Evolutionary conservation across 257 asterid genomes (phyloP).

Genomic region (Petrea volubilis): DNA sequence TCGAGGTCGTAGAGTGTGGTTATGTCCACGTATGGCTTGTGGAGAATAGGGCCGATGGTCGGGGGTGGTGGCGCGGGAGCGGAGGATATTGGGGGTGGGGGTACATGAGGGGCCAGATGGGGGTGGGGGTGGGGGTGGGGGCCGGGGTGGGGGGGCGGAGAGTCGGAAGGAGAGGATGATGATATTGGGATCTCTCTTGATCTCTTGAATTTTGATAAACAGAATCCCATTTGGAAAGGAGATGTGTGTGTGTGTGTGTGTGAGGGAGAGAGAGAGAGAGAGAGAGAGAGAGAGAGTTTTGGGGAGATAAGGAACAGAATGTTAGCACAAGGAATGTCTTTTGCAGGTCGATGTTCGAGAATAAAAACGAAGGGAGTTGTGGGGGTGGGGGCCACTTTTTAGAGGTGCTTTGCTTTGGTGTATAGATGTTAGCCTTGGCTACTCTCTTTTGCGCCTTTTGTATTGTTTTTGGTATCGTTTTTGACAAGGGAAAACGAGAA

Average conservation of each 20-base stretch:
- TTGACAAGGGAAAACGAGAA: constrained; percentile 8
- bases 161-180: constrained; percentile 42
- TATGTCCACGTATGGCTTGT: constrained; percentile 47
- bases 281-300: neutral
- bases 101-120: constrained; percentile 14
- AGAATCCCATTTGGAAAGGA: constrained; percentile 46
- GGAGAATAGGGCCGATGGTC: constrained; percentile 36
- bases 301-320: neutral
- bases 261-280: neutral
- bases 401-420: constrained; percentile 74
- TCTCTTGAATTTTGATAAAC: constrained; percentile 50
- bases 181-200: constrained; percentile 56
- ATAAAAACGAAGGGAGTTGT: neutral
- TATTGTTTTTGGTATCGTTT: constrained; percentile 1
- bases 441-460: constrained; percentile 17
- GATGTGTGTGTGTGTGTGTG: neutral
- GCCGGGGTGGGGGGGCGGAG: constrained; percentile 33
- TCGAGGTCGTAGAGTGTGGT: constrained; percentile 38
- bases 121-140: constrained; percentile 24
- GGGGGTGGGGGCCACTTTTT: constrained; percentile 31
- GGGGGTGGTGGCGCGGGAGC: constrained; percentile 12
- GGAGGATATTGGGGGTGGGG: constrained; percentile 20
- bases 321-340: constrained; percentile 19
- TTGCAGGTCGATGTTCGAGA: constrained; percentile 8
- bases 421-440: constrained; percentile 19